Evolutionary conservation across 331 rosid species (phyloP), one percentile per base, ranked within the genome.

Genomic region (Acacia concinna): DNA sequence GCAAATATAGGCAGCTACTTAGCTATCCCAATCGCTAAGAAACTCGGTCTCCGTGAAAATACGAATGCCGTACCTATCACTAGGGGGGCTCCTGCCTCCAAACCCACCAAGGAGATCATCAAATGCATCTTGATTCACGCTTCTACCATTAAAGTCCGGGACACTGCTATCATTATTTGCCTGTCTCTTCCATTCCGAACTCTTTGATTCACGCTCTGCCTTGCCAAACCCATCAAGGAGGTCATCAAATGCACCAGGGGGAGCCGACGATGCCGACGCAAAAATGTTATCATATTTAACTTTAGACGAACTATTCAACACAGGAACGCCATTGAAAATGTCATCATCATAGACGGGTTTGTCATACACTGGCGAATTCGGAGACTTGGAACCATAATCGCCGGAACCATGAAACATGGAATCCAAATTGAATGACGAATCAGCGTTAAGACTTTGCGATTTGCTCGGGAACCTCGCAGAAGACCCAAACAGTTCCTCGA

Each of bases 301-400:
- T 71, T 84, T 84, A 8, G 91, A 46, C 20, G 96, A 76, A 80
- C 83, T 90, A 78, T 83, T 88, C 41, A 92, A 64, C 44, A 96
- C 97, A 1, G 93, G 90, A 11, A 92, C 89, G 70, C 96, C 94
- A 31, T 70, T 80, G 27, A 92, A 92, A 81, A 90, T 82, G 80
- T 82, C 97, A 31, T 85, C 93, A 41, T 91, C 97, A 70, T 85
- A 91, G 23, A 90, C 85, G 2, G 96, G 96, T 79, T 87, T 84
- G 62, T 91, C 94, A 41, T 85, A 90, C 1, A 80, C 89, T 3
- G 93, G 93, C 54, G 82, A 60, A 79, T 75, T 82, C 38, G 81
- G 54, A n/a, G 92, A 60, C 84, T 84, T 88, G 11, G 87, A 80
- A 73, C 79, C 85, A 35, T 82, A 70, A 81, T 75, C 84, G 41